These are phyloP conservation scores for Alternaria sp. DNA, from an alignment of 2,329 filamentous ascomycete species.

Conservation along the genomic window DNA sequence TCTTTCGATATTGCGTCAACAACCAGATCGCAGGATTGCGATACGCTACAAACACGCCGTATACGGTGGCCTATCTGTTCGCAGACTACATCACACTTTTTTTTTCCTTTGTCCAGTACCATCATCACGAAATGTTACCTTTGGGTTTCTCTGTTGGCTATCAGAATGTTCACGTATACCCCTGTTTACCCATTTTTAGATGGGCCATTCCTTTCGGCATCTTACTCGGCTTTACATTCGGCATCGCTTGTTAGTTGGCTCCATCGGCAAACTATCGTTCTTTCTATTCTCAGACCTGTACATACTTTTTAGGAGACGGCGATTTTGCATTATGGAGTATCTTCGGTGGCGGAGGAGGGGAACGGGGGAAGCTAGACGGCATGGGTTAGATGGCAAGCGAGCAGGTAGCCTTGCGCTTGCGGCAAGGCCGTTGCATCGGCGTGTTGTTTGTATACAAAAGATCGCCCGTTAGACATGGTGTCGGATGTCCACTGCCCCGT, in stretches of 20 bases:
- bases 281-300: not conserved
- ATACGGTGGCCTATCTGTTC: not conserved
- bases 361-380: not conserved
- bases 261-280: not conserved
- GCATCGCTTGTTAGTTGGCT: not conserved
- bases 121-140: not conserved
- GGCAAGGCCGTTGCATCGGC: not conserved
- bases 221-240: not conserved
- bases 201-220: constrained; percentile 3
- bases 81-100: not conserved
- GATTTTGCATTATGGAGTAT: not conserved
- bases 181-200: constrained; percentile 16
- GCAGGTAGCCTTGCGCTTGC: not conserved
- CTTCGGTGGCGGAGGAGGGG: not conserved
- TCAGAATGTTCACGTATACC: constrained; percentile 32
- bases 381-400: not conserved
- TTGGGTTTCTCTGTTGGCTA: constrained; percentile 20
- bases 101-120: constrained; percentile 2
- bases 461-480: not conserved
- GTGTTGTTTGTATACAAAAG: not conserved
- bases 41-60: not conserved
- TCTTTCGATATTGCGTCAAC: not conserved
- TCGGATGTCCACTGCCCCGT: not conserved
- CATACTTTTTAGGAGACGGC: not conserved
- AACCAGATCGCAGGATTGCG: not conserved